A percentile compares a stretch with the other conserved stretches of the same genome.
Evolutionary conservation across 345 rosid species (phyloP).

Genomic region (Adansonia digitata): DNA sequence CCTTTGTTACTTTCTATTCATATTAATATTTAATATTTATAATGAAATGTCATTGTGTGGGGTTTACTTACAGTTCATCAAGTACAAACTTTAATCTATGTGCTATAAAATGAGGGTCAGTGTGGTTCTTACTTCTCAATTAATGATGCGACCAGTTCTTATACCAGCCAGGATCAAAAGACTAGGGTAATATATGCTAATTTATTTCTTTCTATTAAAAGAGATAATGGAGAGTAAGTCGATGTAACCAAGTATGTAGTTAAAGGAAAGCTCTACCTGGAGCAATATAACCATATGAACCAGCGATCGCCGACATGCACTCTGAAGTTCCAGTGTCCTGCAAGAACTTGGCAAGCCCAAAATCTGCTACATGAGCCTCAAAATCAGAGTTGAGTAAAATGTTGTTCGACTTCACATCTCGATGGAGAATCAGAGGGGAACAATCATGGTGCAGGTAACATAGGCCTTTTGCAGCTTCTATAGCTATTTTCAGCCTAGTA

Average conservation of each 20-base stretch:
- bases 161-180: background rate
- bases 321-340: conserved; percentile 74
- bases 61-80: too few relatives aligned
- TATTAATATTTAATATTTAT: too few relatives aligned
- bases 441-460: conserved; percentile 97
- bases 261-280: conserved; percentile 53
- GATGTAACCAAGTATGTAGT: background rate
- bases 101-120: background rate
- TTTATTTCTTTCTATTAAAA: too few relatives aligned
- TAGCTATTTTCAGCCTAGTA: conserved; percentile 70
- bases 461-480: conserved; percentile 86
- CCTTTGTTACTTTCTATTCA: background rate
- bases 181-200: background rate
- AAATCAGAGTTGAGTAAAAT: conserved; percentile 73
- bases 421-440: conserved; percentile 78
- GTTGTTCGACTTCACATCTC: conserved; percentile 92
- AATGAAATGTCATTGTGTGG: too few relatives aligned
- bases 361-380: conserved; percentile 97
- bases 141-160: background rate
- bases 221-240: background rate
- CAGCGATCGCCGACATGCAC: conserved; percentile 96
- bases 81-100: too few relatives aligned
- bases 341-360: conserved; percentile 86
- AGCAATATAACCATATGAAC: conserved; percentile 94
- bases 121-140: background rate